Conservation (phyloP, 805 yeast species). For the Candida suzukii region DNA sequence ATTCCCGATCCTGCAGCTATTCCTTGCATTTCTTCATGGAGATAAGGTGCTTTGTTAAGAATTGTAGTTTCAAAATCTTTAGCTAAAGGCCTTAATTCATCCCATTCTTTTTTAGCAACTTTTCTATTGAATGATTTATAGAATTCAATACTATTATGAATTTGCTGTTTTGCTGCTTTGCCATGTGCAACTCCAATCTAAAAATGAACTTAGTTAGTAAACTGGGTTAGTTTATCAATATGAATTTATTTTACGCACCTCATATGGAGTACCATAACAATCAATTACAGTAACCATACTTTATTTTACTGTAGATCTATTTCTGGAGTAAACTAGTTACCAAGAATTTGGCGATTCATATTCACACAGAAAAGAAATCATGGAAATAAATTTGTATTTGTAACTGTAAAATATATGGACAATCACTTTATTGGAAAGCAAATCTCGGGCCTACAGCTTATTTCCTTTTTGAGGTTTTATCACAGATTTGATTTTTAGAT, state of each 20-base stretch:
- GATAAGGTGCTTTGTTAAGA: constrained; percentile 2
- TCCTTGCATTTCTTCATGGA: constrained; percentile 7
- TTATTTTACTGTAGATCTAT: too few species aligned
- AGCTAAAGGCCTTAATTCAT: constrained; percentile 3
- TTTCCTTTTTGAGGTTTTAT: too few species aligned
- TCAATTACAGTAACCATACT: constrained; percentile 6
- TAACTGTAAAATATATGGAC: too few species aligned
- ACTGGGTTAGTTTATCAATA: too few species aligned
- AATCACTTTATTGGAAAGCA: too few species aligned
- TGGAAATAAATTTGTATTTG: too few species aligned
- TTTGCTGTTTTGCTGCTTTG: constrained; percentile 3
- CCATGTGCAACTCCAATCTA: constrained; percentile 9
- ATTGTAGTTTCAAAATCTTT: constrained; percentile 2
- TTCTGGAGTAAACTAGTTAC: too few species aligned
- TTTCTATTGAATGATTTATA: constrained; percentile 1
- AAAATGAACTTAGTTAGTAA: too few species aligned
- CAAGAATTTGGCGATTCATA: too few species aligned
- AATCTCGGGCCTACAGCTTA: too few species aligned
- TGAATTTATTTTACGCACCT: constrained; percentile 1
- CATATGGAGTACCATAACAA: constrained; percentile 9
- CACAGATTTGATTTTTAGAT: too few species aligned
- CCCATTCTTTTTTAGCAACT: constrained; percentile 4
- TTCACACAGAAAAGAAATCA: too few species aligned
- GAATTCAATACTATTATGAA: neutral
- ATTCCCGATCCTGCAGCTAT: constrained; percentile 5